Evolutionary conservation across 2,329 filamentous ascomycete genomes (phyloP).

Genomic region (Ustulina deusta): DNA sequence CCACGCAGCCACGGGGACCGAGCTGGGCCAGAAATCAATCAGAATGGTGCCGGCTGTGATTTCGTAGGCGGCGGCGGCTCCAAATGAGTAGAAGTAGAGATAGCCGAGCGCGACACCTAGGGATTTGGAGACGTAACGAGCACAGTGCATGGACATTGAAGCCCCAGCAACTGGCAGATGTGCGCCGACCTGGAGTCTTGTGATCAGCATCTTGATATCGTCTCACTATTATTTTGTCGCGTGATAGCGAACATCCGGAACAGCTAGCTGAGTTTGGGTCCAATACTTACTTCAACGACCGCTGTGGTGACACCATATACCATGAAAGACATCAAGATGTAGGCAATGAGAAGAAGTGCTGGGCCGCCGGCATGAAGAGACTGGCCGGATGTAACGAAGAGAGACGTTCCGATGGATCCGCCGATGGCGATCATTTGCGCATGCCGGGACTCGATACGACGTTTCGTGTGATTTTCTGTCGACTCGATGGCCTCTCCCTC

Average conservation of each 20-base stretch:
- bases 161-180: not conserved
- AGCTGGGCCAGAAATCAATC: not conserved
- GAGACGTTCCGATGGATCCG: not conserved
- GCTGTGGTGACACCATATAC: not conserved
- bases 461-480: not conserved
- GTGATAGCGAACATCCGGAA: no score
- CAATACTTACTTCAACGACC: not conserved
- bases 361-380: not conserved
- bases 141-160: not conserved
- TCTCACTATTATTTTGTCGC: no score
- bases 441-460: not conserved
- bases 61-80: not conserved
- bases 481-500: no score
- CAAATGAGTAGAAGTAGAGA: slow-evolving; percentile 1
- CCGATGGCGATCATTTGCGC: not conserved
- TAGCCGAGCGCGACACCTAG: not conserved
- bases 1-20: not conserved
- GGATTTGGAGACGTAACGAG: not conserved
- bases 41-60: not conserved
- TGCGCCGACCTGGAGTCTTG: not conserved
- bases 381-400: not conserved
- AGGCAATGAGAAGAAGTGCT: not conserved
- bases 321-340: not conserved
- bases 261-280: no score
- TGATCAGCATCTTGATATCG: no score